These are phyloP conservation scores for Pyrenopolyporus hunteri DNA, from an alignment of 495 filamentous ascomycete species.

Conservation along the genomic window DNA sequence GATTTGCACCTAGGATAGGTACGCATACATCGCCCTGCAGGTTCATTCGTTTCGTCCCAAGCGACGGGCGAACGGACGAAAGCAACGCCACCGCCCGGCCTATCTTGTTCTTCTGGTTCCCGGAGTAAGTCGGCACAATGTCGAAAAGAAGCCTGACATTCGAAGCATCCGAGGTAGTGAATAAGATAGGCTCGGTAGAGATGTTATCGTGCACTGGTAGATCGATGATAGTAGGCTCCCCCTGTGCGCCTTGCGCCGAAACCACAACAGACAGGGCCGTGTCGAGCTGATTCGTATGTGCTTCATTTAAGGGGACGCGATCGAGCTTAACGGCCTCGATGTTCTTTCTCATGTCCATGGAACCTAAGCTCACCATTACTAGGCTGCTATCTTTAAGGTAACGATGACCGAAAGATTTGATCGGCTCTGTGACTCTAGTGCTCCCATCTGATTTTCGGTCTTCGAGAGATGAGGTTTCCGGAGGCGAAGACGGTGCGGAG, in stretches of 20 bases:
- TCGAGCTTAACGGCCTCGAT: slow-evolving; percentile 85
- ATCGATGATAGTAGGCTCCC: slow-evolving; percentile 87
- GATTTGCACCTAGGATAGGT: slow-evolving; percentile 79
- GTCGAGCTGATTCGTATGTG: slow-evolving; percentile 90
- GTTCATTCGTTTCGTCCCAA: slow-evolving; percentile 79
- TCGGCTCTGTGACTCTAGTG: slow-evolving; percentile 64
- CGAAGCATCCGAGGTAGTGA: slow-evolving; percentile 75
- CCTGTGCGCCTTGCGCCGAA: slow-evolving; percentile 84
- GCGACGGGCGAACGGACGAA: slow-evolving; percentile 76
- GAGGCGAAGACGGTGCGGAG: slow-evolving; percentile 49
- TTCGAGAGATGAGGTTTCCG: slow-evolving; percentile 59
- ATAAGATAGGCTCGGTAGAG: slow-evolving; percentile 87
- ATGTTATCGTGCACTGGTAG: slow-evolving; percentile 93
- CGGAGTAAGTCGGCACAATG: slow-evolving; percentile 95
- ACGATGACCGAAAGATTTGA: slow-evolving; percentile 95
- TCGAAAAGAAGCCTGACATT: slow-evolving; percentile 93
- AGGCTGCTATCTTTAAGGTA: slow-evolving; percentile 90
- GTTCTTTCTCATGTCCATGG: slow-evolving; percentile 88
- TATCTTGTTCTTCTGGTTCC: slow-evolving; percentile 82
- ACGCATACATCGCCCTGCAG: slow-evolving; percentile 93
- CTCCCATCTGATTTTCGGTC: slow-evolving; percentile 54
- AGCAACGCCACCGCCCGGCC: slow-evolving; percentile 93
- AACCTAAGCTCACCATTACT: slow-evolving; percentile 89
- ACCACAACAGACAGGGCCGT: slow-evolving; percentile 92
- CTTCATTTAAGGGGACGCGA: slow-evolving; percentile 80